Evolutionary conservation across 306 rosid species (phyloP).

Genomic region (Citrullus mucosospermus): DNA sequence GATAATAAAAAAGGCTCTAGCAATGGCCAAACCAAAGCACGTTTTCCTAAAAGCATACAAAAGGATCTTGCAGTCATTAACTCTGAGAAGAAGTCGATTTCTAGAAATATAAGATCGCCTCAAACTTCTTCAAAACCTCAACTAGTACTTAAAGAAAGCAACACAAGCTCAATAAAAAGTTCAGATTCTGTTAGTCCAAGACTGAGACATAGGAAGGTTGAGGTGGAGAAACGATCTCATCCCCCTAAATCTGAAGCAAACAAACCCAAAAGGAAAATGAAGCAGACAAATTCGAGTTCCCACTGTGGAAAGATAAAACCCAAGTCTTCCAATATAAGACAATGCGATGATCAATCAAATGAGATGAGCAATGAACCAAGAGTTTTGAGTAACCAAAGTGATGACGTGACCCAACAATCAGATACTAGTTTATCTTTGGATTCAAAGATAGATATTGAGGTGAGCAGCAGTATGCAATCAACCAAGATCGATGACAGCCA

Average conservation of each 20-base stretch:
- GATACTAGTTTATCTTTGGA: conserved; percentile 16
- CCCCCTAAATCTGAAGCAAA: conserved; percentile 46
- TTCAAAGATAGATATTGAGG: conserved; percentile 40
- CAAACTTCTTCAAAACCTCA: conserved; percentile 39
- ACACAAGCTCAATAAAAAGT: conserved; percentile 32
- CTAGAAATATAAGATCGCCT: conserved; percentile 23
- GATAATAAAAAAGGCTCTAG: conserved; percentile 24
- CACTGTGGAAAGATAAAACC: conserved; percentile 50
- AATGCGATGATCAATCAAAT: conserved; percentile 46
- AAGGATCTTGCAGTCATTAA: conserved; percentile 29
- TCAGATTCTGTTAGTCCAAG: conserved; percentile 71
- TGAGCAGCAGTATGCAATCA: conserved; percentile 28
- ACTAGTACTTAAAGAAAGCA: conserved; percentile 29
- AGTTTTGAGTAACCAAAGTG: conserved; percentile 45
- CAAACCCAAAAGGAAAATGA: conserved; percentile 43
- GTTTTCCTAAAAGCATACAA: conserved; percentile 25
- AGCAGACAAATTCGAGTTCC: conserved; percentile 30
- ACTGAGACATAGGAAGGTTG: conserved; percentile 61
- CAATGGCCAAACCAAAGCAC: conserved; percentile 32
- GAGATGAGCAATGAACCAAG: conserved; percentile 55
- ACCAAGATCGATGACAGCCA: conserved; percentile 22
- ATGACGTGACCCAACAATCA: conserved; percentile 38
- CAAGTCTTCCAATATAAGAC: conserved; percentile 28
- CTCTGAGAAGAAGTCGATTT: conserved; percentile 39
- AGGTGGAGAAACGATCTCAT: conserved; percentile 56